phyloP scores from a whole-genome alignment of 108 stramenopile species.

The Nitzschia sp. region DNA sequence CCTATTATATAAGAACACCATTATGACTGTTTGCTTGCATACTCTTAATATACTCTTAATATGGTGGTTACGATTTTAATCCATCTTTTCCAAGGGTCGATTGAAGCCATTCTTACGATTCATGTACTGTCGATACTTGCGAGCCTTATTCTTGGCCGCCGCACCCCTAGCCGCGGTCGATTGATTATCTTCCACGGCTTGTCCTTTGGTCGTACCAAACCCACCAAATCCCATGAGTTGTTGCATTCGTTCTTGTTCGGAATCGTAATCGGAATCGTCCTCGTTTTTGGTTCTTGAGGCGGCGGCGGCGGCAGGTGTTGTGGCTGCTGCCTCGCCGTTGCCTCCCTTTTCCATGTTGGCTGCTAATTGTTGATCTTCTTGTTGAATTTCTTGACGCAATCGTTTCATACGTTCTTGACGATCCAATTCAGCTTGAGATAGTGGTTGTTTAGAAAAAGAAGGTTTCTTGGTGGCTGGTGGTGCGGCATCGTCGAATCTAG shows the following conservation, averaged over 20 bases:
- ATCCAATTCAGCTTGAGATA: constrained; percentile 44
- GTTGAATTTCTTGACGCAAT: constrained; percentile 67
- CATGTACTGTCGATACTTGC: constrained; percentile 99
- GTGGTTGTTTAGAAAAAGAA: no score
- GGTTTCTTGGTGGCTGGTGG: no score
- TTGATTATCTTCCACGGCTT: constrained; percentile 90
- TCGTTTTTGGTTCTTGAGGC: not conserved
- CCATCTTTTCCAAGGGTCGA: constrained; percentile 88
- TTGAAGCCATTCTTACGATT: constrained; percentile 93
- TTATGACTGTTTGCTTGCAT: no score
- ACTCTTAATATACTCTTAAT: no score
- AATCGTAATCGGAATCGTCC: no score
- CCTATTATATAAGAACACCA: no score
- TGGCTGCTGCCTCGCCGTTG: not conserved
- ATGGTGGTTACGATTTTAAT: no score
- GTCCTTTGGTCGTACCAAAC: constrained; percentile 92
- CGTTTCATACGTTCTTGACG: constrained; percentile 72
- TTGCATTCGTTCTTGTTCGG: constrained; percentile 86
- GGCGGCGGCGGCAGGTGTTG: not conserved
- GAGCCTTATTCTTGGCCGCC: constrained; percentile 86
- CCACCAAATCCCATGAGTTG: constrained; percentile 87
- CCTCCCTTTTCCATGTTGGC: constrained; percentile 19
- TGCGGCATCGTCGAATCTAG: no score
- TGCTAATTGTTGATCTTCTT: constrained; percentile 53
- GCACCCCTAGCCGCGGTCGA: constrained; percentile 85